Conservation (phyloP, 2,329 filamentous ascomycete genomes). For the Remersonia thermophila region DNA sequence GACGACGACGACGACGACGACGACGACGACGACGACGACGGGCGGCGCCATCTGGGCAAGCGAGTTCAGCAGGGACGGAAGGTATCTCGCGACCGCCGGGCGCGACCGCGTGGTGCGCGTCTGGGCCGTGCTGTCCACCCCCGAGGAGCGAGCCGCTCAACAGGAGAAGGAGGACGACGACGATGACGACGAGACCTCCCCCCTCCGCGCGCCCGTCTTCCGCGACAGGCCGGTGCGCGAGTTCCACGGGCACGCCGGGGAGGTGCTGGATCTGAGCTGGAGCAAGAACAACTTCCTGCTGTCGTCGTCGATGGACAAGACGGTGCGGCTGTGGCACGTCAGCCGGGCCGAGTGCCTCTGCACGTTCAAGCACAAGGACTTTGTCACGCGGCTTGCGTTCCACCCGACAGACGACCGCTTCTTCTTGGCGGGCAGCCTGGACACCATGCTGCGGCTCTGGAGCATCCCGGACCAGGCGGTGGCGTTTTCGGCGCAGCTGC, state of each 20-base stretch:
- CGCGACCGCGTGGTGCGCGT: slow-evolving; percentile 76
- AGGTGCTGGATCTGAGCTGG: slow-evolving; percentile 88
- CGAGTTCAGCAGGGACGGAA: slow-evolving; percentile 86
- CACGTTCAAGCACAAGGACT: slow-evolving; percentile 88
- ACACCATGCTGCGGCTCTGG: slow-evolving; percentile 81
- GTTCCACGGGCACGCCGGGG: slow-evolving; percentile 71
- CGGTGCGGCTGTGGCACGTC: slow-evolving; percentile 86
- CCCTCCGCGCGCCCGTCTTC: slow-evolving; percentile 83
- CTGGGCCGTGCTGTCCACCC: slow-evolving; percentile 75
- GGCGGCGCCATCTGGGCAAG: slow-evolving; percentile 77
- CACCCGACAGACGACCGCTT: slow-evolving; percentile 93
- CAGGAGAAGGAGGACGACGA: slow-evolving; percentile 52
- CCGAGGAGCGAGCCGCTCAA: slow-evolving; percentile 63
- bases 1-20: slow-evolving; percentile 23
- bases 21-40: slow-evolving; percentile 30
- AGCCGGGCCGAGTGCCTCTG: slow-evolving; percentile 76
- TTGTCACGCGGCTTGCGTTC: slow-evolving; percentile 89
- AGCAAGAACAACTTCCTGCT: slow-evolving; percentile 98
- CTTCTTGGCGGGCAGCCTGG: slow-evolving; percentile 86
- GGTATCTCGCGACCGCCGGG: slow-evolving; percentile 81
- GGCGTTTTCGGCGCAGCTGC: slow-evolving; percentile 63
- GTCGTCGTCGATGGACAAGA: slow-evolving; percentile 97
- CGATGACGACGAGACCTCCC: slow-evolving; percentile 42
- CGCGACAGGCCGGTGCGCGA: slow-evolving; percentile 64
- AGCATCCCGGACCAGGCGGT: slow-evolving; percentile 95